Conservation (phyloP, 306 rosid species). For the Carpinus fangiana region DNA sequence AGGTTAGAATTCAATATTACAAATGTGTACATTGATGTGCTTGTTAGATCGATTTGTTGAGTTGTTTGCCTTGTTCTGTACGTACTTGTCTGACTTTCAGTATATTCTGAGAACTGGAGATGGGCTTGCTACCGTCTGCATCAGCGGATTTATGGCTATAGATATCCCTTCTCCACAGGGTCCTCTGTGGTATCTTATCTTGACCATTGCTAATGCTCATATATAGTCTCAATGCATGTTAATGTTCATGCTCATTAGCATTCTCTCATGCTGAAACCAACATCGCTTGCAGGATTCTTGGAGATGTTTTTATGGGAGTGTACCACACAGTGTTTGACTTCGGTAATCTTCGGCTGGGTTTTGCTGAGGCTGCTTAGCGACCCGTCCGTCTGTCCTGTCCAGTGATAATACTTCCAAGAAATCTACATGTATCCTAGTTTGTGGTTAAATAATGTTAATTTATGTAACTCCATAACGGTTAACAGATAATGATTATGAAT, state of each 20-base stretch:
- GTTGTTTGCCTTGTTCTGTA: not conserved
- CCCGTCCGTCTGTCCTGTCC: not conserved
- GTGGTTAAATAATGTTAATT: not conserved
- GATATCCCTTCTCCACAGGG: slow-evolving; percentile 75
- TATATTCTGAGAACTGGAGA: slow-evolving; percentile 76
- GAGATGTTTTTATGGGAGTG: slow-evolving; percentile 79
- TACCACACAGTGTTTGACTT: slow-evolving; percentile 87
- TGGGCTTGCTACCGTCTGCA: slow-evolving; percentile 58
- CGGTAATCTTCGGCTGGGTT: slow-evolving; percentile 62
- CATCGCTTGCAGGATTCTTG: slow-evolving; percentile 73
- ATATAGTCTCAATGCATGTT: not conserved
- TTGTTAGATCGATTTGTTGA: not conserved
- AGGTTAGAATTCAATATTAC: slow-evolving; percentile 47
- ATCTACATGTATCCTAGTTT: not conserved
- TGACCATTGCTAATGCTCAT: not conserved
- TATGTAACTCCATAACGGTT: not conserved
- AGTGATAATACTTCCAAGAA: not conserved
- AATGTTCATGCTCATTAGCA: not conserved
- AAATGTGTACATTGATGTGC: not conserved
- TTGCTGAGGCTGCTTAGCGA: slow-evolving; percentile 65
- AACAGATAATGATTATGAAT: not conserved
- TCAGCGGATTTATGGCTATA: slow-evolving; percentile 80
- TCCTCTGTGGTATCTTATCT: slow-evolving; percentile 68
- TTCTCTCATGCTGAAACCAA: slow-evolving; percentile 12
- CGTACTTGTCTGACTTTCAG: slow-evolving; percentile 35